Percentiles rank a stretch among this genome's conserved stretches.
These are phyloP conservation scores for Chlamydomonas eustigma DNA, from an alignment of 139 green algal genomes.

Conservation along the genomic window DNA sequence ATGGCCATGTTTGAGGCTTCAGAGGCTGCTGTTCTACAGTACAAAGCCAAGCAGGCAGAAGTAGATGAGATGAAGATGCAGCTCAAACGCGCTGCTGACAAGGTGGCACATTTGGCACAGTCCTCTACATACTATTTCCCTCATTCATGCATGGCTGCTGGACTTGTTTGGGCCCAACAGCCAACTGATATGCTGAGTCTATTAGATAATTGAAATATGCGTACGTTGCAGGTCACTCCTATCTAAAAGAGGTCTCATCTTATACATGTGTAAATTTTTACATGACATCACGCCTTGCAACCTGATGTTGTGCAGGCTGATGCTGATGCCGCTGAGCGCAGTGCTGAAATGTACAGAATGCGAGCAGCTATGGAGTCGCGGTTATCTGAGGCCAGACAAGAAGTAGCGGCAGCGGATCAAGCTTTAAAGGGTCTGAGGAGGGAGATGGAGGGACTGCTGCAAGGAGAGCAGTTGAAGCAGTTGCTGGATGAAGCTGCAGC, in stretches of 20 bases:
- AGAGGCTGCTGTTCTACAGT: neutral
- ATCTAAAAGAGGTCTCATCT: too few relatives aligned
- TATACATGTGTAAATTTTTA: too few relatives aligned
- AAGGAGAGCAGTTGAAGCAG: neutral
- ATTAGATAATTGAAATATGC: too few relatives aligned
- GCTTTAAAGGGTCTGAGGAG: neutral
- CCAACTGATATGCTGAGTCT: too few relatives aligned
- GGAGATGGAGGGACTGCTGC: neutral
- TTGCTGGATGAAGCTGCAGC: neutral
- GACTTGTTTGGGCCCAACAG: too few relatives aligned
- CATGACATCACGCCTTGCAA: too few relatives aligned
- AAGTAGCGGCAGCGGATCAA: neutral
- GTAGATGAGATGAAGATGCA: neutral
- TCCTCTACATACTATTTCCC: too few relatives aligned
- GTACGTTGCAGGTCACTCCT: too few relatives aligned
- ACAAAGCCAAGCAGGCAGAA: neutral
- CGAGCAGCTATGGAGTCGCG: neutral
- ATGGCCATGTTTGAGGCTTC: neutral
- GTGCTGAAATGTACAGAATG: neutral
- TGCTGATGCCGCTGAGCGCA: neutral
- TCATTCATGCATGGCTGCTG: too few relatives aligned
- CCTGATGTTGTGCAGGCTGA: neutral
- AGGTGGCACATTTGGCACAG: too few relatives aligned
- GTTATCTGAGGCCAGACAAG: neutral
- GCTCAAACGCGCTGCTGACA: neutral